Evolutionary conservation across 2,329 filamentous ascomycete species (phyloP), one percentile per base, ranked within the genome.

Genomic region (Stachybotrys elegans): DNA sequence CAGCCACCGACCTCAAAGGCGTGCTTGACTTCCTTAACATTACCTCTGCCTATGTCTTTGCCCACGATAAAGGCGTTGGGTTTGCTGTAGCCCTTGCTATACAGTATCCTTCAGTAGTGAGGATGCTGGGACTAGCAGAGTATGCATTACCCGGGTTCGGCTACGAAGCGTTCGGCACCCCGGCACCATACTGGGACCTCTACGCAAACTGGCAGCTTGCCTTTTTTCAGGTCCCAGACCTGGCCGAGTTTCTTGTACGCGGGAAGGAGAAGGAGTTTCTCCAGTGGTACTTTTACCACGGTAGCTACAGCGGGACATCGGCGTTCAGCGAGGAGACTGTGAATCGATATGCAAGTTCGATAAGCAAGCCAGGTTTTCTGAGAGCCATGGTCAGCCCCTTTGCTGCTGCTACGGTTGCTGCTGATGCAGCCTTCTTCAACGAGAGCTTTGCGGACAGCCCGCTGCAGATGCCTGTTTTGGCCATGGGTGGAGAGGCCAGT

Each of bases 201-300:
- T 73, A 72, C 48, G 52, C 57, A 23, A 68, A 68, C 41, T 66
- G 60, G 57, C 66, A 69, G 41, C 53, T 69, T 1, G 67, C 68
- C 0, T 70, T 75, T 54, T 73, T 75, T 53, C 58, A 62, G 21
- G 64, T 74, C 9, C 62, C 71, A 0, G 72, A 75, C 20, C 57
- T 69, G 4, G 71, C 72, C 0, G 62, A 71, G 43, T 73, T 68
- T 45, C 66, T 75, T 44, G 68, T 73, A 45, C 52, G 51, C 0
- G 69, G 66, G 0, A 59, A 61, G 2, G 70, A 73, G 49, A 65
- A 57, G 46, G 56, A 69, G 45, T 65, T 72, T 48, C 51, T 73
- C 1, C 50, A 61, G 14, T 72, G 70, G 71, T 73, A 72, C 40
- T 73, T 73, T 44, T 73, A 57, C 45, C 69, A 74, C 23, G 57